phyloP scores from a whole-genome alignment of 2,329 filamentous ascomycete genomes.

The Colletotrichum sansevieriae region DNA sequence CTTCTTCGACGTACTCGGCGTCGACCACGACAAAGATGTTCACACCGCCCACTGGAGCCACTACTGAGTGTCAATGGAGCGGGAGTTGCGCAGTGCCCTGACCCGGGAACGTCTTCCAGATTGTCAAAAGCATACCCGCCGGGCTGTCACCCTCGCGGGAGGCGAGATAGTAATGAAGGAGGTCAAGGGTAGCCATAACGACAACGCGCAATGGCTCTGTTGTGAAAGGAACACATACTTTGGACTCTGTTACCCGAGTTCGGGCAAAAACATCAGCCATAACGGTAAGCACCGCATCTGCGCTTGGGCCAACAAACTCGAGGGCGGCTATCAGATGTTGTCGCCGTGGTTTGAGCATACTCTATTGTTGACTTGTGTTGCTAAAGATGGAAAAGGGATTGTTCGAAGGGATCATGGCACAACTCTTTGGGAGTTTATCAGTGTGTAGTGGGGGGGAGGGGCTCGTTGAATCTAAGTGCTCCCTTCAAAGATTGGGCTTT shows the following conservation, averaged over 20 bases:
- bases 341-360: background rate
- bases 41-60: background rate
- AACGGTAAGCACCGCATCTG: constrained; percentile 39
- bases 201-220: constrained; percentile 49
- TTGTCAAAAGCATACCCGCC: constrained; percentile 36
- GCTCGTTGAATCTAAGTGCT: no score
- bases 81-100: constrained; percentile 39
- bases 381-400: background rate
- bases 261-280: constrained; percentile 51
- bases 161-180: constrained; percentile 16
- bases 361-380: constrained; percentile 16
- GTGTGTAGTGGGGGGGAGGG: background rate
- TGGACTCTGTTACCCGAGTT: constrained; percentile 53
- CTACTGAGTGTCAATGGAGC: background rate
- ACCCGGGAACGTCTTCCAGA: constrained; percentile 39
- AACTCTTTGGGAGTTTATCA: constrained; percentile 18
- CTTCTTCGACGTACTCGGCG: background rate
- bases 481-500: no score
- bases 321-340: constrained; percentile 17
- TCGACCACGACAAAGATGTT: background rate
- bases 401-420: constrained; percentile 11
- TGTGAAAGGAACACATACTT: constrained; percentile 54
- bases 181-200: background rate
- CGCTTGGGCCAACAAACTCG: background rate
- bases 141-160: constrained; percentile 36